Percentiles rank a stretch among this genome's conserved stretches.
Evolutionary conservation across 768 basidiomycete species (phyloP).

Genomic region (Tulasnella sp.): DNA sequence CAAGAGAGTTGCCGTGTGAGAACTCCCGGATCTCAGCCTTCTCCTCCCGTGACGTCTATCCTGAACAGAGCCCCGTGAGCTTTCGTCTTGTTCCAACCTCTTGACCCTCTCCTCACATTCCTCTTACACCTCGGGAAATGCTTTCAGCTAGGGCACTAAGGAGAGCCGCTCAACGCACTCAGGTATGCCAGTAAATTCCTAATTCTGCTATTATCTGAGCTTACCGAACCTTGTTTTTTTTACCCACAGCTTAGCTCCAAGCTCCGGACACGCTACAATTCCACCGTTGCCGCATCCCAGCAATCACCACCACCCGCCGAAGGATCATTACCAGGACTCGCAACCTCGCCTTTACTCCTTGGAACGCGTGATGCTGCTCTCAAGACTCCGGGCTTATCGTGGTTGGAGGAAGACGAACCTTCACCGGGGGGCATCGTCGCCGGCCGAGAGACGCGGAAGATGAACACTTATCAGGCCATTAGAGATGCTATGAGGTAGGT

Average conservation of each 20-base stretch:
- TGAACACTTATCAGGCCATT: conserved; percentile 93
- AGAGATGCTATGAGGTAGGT: conserved; percentile 80
- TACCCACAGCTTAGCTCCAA: not conserved
- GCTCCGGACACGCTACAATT: conserved; percentile 16
- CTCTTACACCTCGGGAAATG: not conserved
- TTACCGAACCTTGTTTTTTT: not conserved
- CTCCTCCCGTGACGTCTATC: conserved; percentile 10
- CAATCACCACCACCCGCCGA: conserved; percentile 62
- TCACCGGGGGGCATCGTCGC: conserved; percentile 47
- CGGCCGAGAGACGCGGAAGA: conserved; percentile 83
- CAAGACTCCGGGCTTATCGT: conserved; percentile 67
- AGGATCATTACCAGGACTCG: conserved; percentile 69
- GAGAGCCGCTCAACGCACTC: not conserved
- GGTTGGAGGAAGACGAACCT: conserved; percentile 58
- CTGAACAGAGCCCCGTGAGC: conserved; percentile 10
- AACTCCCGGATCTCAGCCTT: conserved; percentile 6
- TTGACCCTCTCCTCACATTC: not conserved
- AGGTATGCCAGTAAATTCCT: not conserved
- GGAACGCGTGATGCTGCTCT: conserved; percentile 66
- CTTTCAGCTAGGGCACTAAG: not conserved
- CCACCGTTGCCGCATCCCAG: conserved; percentile 44
- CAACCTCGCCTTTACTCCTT: conserved; percentile 62
- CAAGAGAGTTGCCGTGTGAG: not conserved
- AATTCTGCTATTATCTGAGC: not conserved
- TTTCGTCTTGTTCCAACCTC: conserved; percentile 5